Conservation (phyloP, 345 rosid genomes). For the Eutrema japonicum region DNA sequence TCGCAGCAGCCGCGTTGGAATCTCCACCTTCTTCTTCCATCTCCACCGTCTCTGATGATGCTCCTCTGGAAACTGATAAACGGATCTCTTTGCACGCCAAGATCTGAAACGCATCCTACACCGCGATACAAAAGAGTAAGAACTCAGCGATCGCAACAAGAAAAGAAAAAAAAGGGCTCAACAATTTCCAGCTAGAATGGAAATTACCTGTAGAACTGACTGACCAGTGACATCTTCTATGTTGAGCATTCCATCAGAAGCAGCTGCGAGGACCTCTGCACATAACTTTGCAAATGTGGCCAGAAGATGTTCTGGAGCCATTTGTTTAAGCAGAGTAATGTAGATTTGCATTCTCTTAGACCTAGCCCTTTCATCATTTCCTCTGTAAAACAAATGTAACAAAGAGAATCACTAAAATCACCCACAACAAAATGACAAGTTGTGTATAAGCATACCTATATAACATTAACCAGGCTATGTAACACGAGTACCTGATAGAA, state of each 20-base stretch:
- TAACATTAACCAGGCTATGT: slow-evolving; percentile 18
- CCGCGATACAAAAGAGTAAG: slow-evolving; percentile 6
- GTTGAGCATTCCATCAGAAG: slow-evolving; percentile 86
- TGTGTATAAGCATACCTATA: slow-evolving; percentile 26
- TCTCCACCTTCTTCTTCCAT: slow-evolving; percentile 48
- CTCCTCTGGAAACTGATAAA: slow-evolving; percentile 57
- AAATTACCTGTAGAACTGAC: slow-evolving; percentile 80
- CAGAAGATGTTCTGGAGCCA: slow-evolving; percentile 95
- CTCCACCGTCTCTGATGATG: slow-evolving; percentile 62
- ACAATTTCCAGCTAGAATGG: slow-evolving; percentile 12
- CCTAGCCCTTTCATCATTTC: slow-evolving; percentile 70
- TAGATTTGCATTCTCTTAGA: slow-evolving; percentile 89
- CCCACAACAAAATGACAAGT: slow-evolving; percentile 21
- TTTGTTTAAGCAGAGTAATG: slow-evolving; percentile 79
- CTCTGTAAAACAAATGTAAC: slow-evolving; percentile 55
- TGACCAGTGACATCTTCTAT: slow-evolving; percentile 74
- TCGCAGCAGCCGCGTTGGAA: slow-evolving; percentile 59
- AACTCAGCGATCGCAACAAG: not conserved
- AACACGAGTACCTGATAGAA: slow-evolving; percentile 62
- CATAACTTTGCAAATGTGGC: slow-evolving; percentile 98
- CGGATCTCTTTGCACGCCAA: slow-evolving; percentile 92
- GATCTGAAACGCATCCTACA: slow-evolving; percentile 87
- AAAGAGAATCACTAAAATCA: slow-evolving; percentile 24
- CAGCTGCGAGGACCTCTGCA: slow-evolving; percentile 92
- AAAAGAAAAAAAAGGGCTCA: not conserved